Evolutionary conservation across 1,284 basidiomycete species (phyloP).

Genomic region (Erythrobasidium hasegawianum): DNA sequence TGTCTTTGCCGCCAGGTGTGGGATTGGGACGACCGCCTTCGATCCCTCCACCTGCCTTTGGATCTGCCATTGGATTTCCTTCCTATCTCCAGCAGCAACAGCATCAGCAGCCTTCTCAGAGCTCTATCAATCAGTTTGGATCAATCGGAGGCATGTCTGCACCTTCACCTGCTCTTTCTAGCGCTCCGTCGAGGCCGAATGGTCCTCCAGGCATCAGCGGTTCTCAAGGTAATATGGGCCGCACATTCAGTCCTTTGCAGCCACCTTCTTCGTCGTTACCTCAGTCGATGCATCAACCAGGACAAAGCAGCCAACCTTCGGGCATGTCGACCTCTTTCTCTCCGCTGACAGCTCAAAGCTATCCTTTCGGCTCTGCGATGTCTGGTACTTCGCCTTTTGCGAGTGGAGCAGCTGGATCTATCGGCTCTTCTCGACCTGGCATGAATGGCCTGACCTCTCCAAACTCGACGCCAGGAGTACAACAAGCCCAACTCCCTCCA

Average conservation of each 20-base stretch:
- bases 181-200: neutral
- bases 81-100: constrained; percentile 7
- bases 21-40: constrained; percentile 14
- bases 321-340: constrained; percentile 9
- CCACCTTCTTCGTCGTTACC: neutral
- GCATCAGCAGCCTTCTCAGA: neutral
- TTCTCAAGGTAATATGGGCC: neutral
- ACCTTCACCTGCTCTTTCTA: neutral
- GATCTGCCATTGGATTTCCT: constrained; percentile 18
- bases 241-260: neutral
- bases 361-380: neutral
- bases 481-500: constrained; percentile 12
- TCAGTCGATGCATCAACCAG: neutral
- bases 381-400: constrained; percentile 10
- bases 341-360: neutral
- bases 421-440: neutral
- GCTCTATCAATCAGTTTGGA: constrained; percentile 2
- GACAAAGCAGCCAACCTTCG: neutral
- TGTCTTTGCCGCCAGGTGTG: constrained; percentile 13
- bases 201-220: constrained; percentile 14
- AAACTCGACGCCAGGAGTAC: neutral
- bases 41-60: constrained; percentile 13
- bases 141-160: constrained; percentile 13
- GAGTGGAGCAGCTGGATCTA: constrained; percentile 7
- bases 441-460: neutral